Percentiles rank a stretch among this genome's conserved stretches.
Evolutionary conservation across 2,329 filamentous ascomycete species (phyloP).

Genomic region (Phaeophleospora eucalypticola): DNA sequence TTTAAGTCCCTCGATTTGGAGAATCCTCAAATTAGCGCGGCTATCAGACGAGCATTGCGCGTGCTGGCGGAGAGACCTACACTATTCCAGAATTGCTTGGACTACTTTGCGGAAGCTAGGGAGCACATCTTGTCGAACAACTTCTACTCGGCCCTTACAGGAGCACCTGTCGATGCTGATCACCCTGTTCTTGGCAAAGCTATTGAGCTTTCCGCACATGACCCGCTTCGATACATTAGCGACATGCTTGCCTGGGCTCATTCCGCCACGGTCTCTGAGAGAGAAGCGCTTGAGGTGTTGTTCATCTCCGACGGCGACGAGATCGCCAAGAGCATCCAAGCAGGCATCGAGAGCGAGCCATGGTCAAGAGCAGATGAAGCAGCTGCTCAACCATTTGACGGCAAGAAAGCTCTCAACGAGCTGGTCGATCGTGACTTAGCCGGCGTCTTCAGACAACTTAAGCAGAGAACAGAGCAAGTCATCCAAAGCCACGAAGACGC

Average conservation of each 20-base stretch:
- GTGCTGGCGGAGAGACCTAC: constrained; percentile 85
- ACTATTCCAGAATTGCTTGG: constrained; percentile 87
- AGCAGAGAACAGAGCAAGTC: constrained; percentile 84
- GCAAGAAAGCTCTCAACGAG: constrained; percentile 73
- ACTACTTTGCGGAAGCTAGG: constrained; percentile 86
- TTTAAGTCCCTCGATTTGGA: constrained; percentile 91
- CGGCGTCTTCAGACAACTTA: constrained; percentile 76
- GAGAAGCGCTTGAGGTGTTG: constrained; percentile 83
- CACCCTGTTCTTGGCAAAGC: constrained; percentile 61
- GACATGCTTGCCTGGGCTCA: constrained; percentile 98
- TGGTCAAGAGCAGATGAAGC: constrained; percentile 62
- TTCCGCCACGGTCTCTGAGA: constrained; percentile 87
- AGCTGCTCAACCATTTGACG: constrained; percentile 61
- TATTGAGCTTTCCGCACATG: constrained; percentile 90
- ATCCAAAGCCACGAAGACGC: constrained; percentile 90
- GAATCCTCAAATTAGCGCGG: constrained; percentile 83
- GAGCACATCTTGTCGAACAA: constrained; percentile 83
- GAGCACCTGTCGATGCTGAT: constrained; percentile 58
- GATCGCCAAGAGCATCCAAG: constrained; percentile 75
- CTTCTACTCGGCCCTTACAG: constrained; percentile 84
- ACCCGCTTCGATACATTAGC: constrained; percentile 83
- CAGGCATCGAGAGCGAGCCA: constrained; percentile 74
- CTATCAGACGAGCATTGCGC: constrained; percentile 76
- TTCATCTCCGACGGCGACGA: constrained; percentile 90
- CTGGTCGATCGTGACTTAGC: constrained; percentile 82